Evolutionary conservation across 2,329 filamentous ascomycete species (phyloP), one percentile per base, ranked within the genome.

Genomic region (Rutstroemia sp.): DNA sequence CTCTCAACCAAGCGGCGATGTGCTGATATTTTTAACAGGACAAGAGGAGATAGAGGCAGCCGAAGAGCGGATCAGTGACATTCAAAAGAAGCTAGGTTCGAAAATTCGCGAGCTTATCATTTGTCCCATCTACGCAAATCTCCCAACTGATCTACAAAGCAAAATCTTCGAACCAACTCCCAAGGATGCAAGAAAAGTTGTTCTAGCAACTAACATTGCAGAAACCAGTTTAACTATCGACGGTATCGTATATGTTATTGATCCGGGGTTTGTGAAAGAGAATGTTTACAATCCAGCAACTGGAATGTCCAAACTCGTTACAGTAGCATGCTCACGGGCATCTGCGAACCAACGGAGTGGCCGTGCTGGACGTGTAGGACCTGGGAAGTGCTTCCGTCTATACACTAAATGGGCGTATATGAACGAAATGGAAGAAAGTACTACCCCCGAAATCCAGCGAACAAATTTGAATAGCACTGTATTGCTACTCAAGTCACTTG

Each of bases 131-230:
- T 99, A 99, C 68, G 89, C 91, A 67, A 96, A 95, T 66, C 74
- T 99, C 39, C 92, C 92, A 0, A 91, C 90, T 0, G 92, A 97
- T 57, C 74, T 95, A 1, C 94, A 97, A 69, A 82, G 87, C 48
- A 92, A 92, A 69, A 96, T 97, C 62, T 99, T 99, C 66, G 90
- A 96, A 65, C 91, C 92, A 0, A 95, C 92, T 0, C 92, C 94
- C 0, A 82, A 87, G 0, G 86, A 86, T 19, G 86, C 88, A 0
- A 82, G 94, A 30, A 99, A 97, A 69, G 90, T 97, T 0, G 90
- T 99, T 0, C 74, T 97, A 39, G 91, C 92, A 0, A 97, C 94
- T 2, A 99, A 99, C 68, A 97, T 99, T 70, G 94, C 94, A 2
- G 94, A 99, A 71, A 99, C 94, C 0, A 91, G 85, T 76, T 74